Conservation (phyloP, 2,329 filamentous ascomycete genomes). For the Pseudopithomyces maydicus region DNA sequence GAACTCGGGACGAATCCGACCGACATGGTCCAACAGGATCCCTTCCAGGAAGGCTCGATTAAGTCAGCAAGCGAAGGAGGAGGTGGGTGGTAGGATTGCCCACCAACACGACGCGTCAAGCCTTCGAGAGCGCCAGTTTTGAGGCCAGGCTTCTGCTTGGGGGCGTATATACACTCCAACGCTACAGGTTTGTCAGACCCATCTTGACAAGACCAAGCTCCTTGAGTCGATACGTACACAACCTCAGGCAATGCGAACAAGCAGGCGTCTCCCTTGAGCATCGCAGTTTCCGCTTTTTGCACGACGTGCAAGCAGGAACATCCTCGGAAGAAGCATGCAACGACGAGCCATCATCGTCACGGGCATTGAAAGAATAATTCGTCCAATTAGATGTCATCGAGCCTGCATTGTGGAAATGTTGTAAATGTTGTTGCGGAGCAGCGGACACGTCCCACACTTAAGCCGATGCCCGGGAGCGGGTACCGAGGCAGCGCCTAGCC, state of each 20-base stretch:
- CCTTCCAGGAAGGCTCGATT: constrained; percentile 32
- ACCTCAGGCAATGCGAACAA: constrained; percentile 39
- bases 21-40: constrained; percentile 35
- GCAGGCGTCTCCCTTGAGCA: constrained; percentile 38
- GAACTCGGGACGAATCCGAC: constrained; percentile 30
- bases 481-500: constrained; percentile 1
- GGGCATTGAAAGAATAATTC: constrained; percentile 36
- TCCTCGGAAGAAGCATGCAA: constrained; percentile 30
- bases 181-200: constrained; percentile 23
- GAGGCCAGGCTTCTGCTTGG: constrained; percentile 41
- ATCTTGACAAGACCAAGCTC: not conserved
- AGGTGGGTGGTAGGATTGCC: constrained; percentile 3
- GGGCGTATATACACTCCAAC: constrained; percentile 35
- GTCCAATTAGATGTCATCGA: constrained; percentile 40
- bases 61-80: constrained; percentile 8
- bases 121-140: constrained; percentile 41
- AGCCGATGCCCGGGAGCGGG: constrained; percentile 17
- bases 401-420: constrained; percentile 1
- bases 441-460: constrained; percentile 31
- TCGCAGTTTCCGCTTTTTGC: constrained; percentile 39
- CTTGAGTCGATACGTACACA: constrained; percentile 36
- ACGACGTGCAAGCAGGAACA: constrained; percentile 36
- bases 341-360: constrained; percentile 25
- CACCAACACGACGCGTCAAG: constrained; percentile 40
- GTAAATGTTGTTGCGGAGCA: constrained; percentile 4